phyloP scores from a whole-genome alignment of 129 eudicot species.

The Rutidosis leptorrhynchoides region DNA sequence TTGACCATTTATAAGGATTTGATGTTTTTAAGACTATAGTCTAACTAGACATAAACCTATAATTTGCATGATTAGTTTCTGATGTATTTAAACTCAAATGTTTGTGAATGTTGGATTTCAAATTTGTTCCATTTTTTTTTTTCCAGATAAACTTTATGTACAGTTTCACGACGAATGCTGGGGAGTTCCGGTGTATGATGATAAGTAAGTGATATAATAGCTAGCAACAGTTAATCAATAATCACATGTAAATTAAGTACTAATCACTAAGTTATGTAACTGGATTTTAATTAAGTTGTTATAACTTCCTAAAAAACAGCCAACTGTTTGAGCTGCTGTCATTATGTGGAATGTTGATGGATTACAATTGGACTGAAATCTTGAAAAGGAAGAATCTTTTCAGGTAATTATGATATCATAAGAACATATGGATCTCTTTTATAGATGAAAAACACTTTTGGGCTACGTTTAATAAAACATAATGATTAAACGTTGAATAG shows the following conservation, averaged over 20 bases:
- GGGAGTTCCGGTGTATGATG: conserved; percentile 99
- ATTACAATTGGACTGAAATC: conserved; percentile 96
- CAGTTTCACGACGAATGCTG: conserved; percentile 97
- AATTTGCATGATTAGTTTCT: not conserved
- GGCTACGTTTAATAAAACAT: too few species aligned
- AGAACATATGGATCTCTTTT: not conserved
- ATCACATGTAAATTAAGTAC: not conserved
- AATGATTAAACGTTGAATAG: too few species aligned
- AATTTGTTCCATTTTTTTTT: conserved; percentile 11
- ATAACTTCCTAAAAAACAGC: conserved; percentile 44
- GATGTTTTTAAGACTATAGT: not conserved
- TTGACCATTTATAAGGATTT: not conserved
- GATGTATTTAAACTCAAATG: not conserved
- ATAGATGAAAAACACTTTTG: not conserved
- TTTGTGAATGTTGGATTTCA: not conserved
- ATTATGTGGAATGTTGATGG: conserved; percentile 94
- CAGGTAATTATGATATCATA: conserved; percentile 63
- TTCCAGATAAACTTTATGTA: conserved; percentile 79
- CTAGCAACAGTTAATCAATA: not conserved
- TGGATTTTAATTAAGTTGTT: not conserved
- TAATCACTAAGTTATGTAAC: not conserved
- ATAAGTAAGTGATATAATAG: conserved; percentile 56
- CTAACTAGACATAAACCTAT: not conserved
- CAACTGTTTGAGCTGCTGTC: conserved; percentile 89
- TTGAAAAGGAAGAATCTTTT: conserved; percentile 65